Conservation (phyloP, 257 asterid species). For the Leptodermis oblonga region DNA sequence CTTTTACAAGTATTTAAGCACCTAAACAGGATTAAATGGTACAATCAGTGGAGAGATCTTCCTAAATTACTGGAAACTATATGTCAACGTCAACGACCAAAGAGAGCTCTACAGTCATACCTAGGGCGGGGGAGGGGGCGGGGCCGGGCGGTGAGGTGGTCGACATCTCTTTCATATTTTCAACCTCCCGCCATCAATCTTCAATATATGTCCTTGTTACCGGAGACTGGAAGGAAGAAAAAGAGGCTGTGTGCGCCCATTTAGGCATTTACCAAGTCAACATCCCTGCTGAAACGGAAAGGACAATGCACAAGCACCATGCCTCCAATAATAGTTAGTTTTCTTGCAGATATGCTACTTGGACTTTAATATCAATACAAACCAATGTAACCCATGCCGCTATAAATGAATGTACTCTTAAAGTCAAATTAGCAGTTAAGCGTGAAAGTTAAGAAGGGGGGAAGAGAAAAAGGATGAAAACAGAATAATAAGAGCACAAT, state of each 20-base stretch:
- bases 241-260: neutral
- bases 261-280: neutral
- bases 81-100: neutral
- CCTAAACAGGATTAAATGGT: no score
- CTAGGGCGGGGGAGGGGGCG: no score
- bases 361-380: neutral
- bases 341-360: neutral
- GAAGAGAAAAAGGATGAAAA: no score
- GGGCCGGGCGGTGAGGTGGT: neutral
- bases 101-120: neutral
- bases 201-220: neutral
- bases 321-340: no score
- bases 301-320: no score
- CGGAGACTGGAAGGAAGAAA: neutral
- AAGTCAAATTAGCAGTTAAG: conserved; percentile 1
- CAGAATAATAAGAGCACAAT: neutral
- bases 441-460: neutral
- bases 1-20: no score
- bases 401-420: neutral
- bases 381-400: neutral
- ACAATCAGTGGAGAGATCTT: neutral
- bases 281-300: neutral
- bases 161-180: neutral
- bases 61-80: neutral
- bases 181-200: neutral